Percentiles rank a stretch among this genome's conserved stretches.
phyloP scores from a whole-genome alignment of 176 grass and related monocot genomes.

The Elymus sibiricus region DNA sequence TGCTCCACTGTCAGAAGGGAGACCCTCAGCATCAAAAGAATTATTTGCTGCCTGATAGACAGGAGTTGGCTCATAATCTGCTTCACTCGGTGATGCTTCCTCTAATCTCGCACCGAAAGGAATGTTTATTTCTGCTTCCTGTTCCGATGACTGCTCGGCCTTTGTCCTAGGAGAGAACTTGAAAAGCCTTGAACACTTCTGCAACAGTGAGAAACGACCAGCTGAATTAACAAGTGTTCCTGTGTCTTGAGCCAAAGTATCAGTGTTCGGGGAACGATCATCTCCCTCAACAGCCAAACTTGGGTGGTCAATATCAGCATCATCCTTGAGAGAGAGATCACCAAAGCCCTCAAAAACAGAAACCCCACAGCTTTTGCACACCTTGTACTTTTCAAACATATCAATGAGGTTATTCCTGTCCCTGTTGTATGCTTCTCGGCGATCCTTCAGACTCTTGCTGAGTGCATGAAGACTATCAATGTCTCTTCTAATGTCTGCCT shows the following conservation, averaged over 20 bases:
- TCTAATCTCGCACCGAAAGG: conserved; percentile 65
- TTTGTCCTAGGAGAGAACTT: conserved; percentile 65
- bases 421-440: conserved; percentile 64
- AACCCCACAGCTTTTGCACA: conserved; percentile 81
- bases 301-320: conserved; percentile 45
- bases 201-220: conserved; percentile 63
- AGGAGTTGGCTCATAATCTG: conserved; percentile 66
- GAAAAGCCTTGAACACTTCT: conserved; percentile 84
- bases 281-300: conserved; percentile 49
- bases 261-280: conserved; percentile 30
- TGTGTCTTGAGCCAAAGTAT: conserved; percentile 32
- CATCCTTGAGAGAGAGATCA: conserved; percentile 44
- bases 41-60: conserved; percentile 50
- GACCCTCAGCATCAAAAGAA: conserved; percentile 41
- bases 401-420: conserved; percentile 53
- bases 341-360: conserved; percentile 56
- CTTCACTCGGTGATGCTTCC: conserved; percentile 54
- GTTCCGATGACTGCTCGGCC: conserved; percentile 42
- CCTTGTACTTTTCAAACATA: conserved; percentile 59
- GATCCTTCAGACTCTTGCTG: conserved; percentile 63
- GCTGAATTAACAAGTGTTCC: conserved; percentile 46
- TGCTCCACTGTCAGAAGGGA: conserved; percentile 36
- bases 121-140: conserved; percentile 34
- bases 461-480: conserved; percentile 66
- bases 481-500: conserved; percentile 73